Evolutionary conservation across 371 early-diverging fungal genomes (phyloP).

Genomic region (Zychaea mexicana): DNA sequence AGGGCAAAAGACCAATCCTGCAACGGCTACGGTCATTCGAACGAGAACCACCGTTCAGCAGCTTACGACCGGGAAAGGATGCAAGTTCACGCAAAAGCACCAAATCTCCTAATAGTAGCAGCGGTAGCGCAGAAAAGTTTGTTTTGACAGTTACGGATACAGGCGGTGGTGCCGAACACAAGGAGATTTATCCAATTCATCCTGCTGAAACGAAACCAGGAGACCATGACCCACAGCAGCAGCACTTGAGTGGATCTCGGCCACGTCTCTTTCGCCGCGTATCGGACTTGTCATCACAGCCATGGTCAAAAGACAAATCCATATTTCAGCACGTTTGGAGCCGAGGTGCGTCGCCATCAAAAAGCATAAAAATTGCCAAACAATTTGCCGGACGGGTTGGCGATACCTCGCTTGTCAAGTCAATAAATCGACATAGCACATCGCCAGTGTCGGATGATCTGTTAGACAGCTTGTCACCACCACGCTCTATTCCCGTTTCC

Average conservation of each 20-base stretch:
- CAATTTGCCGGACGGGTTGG: constrained; percentile 1
- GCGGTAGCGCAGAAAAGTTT: not conserved
- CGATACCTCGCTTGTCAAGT: not conserved
- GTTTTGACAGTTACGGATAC: not conserved
- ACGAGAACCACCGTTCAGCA: not conserved
- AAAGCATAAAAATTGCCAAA: constrained; percentile 2
- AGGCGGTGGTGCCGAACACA: not conserved
- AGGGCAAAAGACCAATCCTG: not conserved
- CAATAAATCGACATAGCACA: not conserved
- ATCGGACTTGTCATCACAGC: not conserved
- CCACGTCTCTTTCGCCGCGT: not conserved
- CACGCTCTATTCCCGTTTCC: not conserved
- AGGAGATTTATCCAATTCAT: not conserved
- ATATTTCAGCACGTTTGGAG: not conserved
- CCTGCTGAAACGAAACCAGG: not conserved
- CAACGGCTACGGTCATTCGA: not conserved
- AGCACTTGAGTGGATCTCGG: no score
- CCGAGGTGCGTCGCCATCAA: constrained; percentile 5
- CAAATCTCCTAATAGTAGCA: not conserved
- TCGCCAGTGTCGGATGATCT: not conserved
- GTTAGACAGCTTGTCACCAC: not conserved
- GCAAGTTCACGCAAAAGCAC: not conserved
- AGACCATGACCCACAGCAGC: not conserved
- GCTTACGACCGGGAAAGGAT: not conserved
- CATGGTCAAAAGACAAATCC: not conserved